Evolutionary conservation across 2,329 filamentous ascomycete genomes (phyloP).

Genomic region (Dothistroma pini): DNA sequence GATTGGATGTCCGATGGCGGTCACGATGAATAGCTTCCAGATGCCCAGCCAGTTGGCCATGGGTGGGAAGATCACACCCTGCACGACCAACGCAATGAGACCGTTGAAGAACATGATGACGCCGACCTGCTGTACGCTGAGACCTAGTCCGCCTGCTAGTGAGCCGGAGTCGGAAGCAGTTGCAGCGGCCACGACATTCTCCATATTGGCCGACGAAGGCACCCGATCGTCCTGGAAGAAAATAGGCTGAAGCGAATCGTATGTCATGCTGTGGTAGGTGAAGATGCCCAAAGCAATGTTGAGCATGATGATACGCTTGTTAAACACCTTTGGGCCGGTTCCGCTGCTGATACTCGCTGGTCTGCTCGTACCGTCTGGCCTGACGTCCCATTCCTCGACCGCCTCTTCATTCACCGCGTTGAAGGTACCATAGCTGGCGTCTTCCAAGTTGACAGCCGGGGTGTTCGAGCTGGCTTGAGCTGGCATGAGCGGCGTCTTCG

Average conservation of each 20-base stretch:
- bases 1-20: conserved; percentile 63
- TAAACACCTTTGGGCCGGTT: conserved; percentile 49
- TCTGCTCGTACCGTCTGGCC: conserved; percentile 44
- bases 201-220: conserved; percentile 35
- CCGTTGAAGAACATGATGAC: conserved; percentile 67
- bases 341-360: conserved; percentile 31
- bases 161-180: conserved; percentile 26
- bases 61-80: conserved; percentile 66
- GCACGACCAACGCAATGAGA: conserved; percentile 67
- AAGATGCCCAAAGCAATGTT: conserved; percentile 83
- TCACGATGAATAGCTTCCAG: conserved; percentile 63
- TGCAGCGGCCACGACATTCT: conserved; percentile 30
- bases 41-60: conserved; percentile 62
- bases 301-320: conserved; percentile 66
- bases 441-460: conserved; percentile 67
- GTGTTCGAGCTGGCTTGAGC: conserved; percentile 64
- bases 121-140: conserved; percentile 63
- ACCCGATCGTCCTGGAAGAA: conserved; percentile 77
- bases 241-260: conserved; percentile 85
- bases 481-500: conserved; percentile 70
- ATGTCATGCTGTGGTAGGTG: conserved; percentile 93
- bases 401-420: conserved; percentile 49
- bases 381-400: conserved; percentile 51
- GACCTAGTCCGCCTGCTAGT: conserved; percentile 60
- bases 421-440: conserved; percentile 55